A percentile compares a stretch with the other conserved stretches of the same genome.
phyloP scores from a whole-genome alignment of 768 basidiomycete species.

The Amylocystis lapponica region DNA sequence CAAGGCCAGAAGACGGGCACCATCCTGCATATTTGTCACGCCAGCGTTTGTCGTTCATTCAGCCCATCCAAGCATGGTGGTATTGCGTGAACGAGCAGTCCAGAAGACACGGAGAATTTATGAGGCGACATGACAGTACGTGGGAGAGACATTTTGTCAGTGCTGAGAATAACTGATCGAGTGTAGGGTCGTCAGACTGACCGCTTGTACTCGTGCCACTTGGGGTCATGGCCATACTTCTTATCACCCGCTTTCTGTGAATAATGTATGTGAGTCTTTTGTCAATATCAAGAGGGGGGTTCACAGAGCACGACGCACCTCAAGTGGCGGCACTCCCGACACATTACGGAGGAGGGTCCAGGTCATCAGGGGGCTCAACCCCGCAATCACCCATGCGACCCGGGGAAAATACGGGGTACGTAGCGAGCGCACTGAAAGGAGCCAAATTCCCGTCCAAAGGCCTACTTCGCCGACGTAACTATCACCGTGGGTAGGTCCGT shows the following conservation, averaged over 20 bases:
- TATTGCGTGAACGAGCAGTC: too few species aligned
- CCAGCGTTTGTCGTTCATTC: neutral
- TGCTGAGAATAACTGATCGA: neutral
- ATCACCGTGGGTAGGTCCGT: neutral
- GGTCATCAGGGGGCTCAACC: constrained; percentile 56
- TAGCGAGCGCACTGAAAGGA: constrained; percentile 45
- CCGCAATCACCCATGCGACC: constrained; percentile 39
- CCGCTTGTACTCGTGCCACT: constrained; percentile 57
- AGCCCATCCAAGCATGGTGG: neutral
- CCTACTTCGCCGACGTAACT: constrained; percentile 73
- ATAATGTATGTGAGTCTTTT: neutral
- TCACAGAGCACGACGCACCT: constrained; percentile 29
- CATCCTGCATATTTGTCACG: constrained; percentile 18
- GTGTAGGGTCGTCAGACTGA: constrained; percentile 19
- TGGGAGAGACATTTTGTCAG: neutral
- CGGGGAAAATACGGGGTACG: constrained; percentile 40
- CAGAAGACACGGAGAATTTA: neutral
- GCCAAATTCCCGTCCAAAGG: constrained; percentile 64
- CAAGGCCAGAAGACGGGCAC: constrained; percentile 34
- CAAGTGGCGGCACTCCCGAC: constrained; percentile 69
- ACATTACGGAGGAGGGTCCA: constrained; percentile 56
- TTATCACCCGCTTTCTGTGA: constrained; percentile 40
- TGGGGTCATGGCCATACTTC: constrained; percentile 47
- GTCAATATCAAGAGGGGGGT: neutral
- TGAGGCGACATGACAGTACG: neutral